Evolutionary conservation across 495 filamentous ascomycete genomes (phyloP), one percentile per base, ranked within the genome.

Genomic region (Cercophora sp.): DNA sequence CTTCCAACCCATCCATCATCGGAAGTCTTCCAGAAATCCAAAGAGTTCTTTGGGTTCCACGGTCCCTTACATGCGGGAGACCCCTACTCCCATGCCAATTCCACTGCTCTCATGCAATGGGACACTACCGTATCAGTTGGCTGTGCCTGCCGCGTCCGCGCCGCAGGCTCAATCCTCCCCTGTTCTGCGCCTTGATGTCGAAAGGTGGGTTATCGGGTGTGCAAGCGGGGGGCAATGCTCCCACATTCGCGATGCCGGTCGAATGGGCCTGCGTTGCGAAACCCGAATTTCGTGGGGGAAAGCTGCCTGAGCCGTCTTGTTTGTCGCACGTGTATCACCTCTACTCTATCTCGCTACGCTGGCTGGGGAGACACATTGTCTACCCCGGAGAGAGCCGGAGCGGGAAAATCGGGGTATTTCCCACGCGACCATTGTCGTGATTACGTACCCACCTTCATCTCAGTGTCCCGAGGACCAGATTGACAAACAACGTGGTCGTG

Each of bases 351-450:
- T 22, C 23, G 40, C 16, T 43, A 22, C 40, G 25, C n/a, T 24
- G 8, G 18, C 20, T 11, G 19, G 40, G 20, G 22, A 22, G 25
- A 18, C 23, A 22, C 40, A 32, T 32, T 6, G 29, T 43, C 26
- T 13, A 10, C 27, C 16, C 44, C 27, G 26, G 43, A 26, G 43
- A 18, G 18, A 32, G 23, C 43, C 43, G 44, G 26, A 15, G 44
- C 26, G 44, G 44, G 44, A 47, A 47, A 37, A 40, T 35, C 26
- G 22, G 32, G 45, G 13, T 35, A 48, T 48, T 48, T 18, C 27
- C 8, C 27, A 48, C 45, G 29, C 27, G 45, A 22, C 11, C 22
- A 31, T 31, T 16, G 34, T 35, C 45, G 9, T 35, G 1, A 35
- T 48, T 36, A 31, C 27, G 8, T 15, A 25, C 42, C 42, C 22